Evolutionary conservation across 805 yeast genomes (phyloP), one percentile per base, ranked within the genome.

Genomic region (Candida awuae): DNA sequence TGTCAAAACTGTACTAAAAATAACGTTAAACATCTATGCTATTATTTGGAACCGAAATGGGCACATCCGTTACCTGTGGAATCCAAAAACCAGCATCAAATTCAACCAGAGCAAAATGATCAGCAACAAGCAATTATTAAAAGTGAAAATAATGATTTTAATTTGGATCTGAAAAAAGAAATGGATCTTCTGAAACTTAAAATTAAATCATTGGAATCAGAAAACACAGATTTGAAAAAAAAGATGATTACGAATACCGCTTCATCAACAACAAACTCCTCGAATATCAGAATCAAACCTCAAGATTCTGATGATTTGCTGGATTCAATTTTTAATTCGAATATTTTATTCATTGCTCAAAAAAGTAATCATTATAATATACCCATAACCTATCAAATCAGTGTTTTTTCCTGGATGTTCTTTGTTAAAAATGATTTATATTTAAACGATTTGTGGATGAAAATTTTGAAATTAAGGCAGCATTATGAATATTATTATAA

Each of bases 21-120:
- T 13, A 79, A 78, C 3, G 79, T 74, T 13, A 70, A 70, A 7
- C 79, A 74, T 50, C 55, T 74, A 15, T 74, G 80, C 42, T 73
- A 71, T 37, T 74, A 73, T 46, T 62, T 74, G 47, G 78, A 72
- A 44, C 80, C 77, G 30, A 61, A 67, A n/a, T 74, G 80, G 80
- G 79, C 80, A 1, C 67, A 66, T 41, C 70, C 70, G 4, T 42
- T 56, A 49, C 61, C 59, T 36, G 22, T 55, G 15, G 32, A 41
- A 18, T 37, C 46, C 18, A 42, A 60, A 36, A 47, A 48, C 34
- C 47, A 38, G 54, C 49, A 14, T 46, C 60, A 35, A 62, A 59
- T 42, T 44, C 41, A 17, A 21, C 29, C 33, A 10, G 14, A n/a
- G 20, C 26, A 29, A 22, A 28, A 28, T 13, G 27, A 32, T 22